A percentile compares a stretch with the other conserved stretches of the same genome.
Conservation (phyloP, 2,329 filamentous ascomycete genomes). For the Verticillium zaregamsianum region DNA sequence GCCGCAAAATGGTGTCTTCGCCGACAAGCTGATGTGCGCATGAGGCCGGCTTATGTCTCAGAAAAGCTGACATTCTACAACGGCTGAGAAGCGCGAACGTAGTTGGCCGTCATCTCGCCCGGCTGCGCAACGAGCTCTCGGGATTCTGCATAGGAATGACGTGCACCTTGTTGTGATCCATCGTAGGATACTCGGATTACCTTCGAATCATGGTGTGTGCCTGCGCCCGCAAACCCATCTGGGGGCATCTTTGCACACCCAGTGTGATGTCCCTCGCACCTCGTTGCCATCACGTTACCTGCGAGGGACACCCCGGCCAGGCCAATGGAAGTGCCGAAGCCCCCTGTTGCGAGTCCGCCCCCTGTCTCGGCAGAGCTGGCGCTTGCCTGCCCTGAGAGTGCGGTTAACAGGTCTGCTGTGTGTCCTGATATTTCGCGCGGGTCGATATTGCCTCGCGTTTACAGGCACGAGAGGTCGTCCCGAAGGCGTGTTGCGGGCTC, state of each 20-base stretch:
- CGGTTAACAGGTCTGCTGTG: background rate
- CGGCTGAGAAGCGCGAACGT: background rate
- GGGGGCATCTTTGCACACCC: background rate
- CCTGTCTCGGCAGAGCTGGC: background rate
- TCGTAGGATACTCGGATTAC: background rate
- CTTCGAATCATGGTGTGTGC: background rate
- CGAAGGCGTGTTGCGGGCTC: background rate
- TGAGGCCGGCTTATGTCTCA: background rate
- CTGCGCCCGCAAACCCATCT: background rate
- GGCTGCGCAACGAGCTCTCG: background rate
- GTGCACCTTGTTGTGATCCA: background rate
- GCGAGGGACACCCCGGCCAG: background rate
- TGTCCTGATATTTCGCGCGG: background rate
- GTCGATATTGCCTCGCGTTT: background rate
- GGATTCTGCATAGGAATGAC: background rate
- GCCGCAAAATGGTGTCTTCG: background rate
- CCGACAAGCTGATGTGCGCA: background rate
- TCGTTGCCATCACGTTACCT: background rate
- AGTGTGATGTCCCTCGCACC: background rate
- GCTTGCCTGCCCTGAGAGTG: background rate
- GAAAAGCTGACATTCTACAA: background rate
- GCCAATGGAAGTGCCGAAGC: background rate
- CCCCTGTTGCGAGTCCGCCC: background rate
- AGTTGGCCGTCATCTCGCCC: background rate
- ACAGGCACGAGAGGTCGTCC: background rate